Evolutionary conservation across 2,329 filamentous ascomycete species (phyloP).

Genomic region (Cordyceps cateniannulata): DNA sequence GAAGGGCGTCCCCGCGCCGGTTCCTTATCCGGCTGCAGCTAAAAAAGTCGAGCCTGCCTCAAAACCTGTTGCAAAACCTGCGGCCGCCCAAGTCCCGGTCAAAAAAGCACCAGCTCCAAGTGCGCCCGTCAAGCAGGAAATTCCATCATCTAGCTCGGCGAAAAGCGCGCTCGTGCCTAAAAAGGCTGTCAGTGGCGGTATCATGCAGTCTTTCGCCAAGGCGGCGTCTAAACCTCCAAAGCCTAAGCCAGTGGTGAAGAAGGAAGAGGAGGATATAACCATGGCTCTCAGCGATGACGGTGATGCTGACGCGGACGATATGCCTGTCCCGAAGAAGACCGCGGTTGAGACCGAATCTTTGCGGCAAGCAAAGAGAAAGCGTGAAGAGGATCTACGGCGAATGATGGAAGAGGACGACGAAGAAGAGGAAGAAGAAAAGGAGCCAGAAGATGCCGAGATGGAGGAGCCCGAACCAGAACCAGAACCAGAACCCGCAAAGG

Average conservation of each 20-base stretch:
- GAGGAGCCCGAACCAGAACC: conserved; percentile 32
- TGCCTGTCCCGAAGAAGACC: conserved; percentile 23
- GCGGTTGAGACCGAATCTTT: conserved; percentile 20
- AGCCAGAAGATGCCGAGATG: conserved; percentile 31
- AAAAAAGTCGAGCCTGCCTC: conserved; percentile 24
- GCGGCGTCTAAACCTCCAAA: conserved; percentile 35
- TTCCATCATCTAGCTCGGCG: conserved; percentile 20
- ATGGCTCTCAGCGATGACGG: conserved; percentile 34
- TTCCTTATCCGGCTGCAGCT: conserved; percentile 15
- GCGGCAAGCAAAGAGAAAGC: conserved; percentile 27
- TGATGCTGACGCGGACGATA: conserved; percentile 32
- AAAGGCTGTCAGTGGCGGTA: conserved; percentile 51
- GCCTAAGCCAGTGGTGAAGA: conserved; percentile 39
- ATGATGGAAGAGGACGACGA: conserved; percentile 46
- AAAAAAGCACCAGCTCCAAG: not conserved
- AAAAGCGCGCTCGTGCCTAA: conserved; percentile 39
- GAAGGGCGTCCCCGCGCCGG: conserved; percentile 21
- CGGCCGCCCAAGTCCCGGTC: conserved; percentile 8
- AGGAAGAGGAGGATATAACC: conserved; percentile 23
- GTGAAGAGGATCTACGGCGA: conserved; percentile 31
- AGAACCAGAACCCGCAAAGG: conserved; percentile 23
- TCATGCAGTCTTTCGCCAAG: conserved; percentile 78
- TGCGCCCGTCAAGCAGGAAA: conserved; percentile 18
- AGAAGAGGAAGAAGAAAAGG: conserved; percentile 44
- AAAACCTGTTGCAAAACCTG: conserved; percentile 18